Base-by-base conservation (phyloP, 2,329 filamentous ascomycete genomes). In the Stagonosporopsis cucurbitacearum region DNA sequence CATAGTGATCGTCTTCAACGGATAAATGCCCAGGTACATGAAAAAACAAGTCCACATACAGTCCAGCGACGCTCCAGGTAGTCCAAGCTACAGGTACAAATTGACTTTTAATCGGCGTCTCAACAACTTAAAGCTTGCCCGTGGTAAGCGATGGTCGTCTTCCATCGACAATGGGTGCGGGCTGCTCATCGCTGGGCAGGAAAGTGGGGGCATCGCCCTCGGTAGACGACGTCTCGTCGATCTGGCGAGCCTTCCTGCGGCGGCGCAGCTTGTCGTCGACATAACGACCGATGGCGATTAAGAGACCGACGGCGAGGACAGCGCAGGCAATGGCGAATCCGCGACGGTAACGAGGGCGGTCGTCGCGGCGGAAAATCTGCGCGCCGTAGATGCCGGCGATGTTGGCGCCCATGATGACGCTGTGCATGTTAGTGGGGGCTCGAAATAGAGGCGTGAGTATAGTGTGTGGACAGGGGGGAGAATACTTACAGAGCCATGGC, bases 401-500 rank as follows among this genome's bases (percentile, higher is more conserved):
- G 60, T 87, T 87, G 43, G 83, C 85, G 19, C 82, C 81, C 84
- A 86, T 86, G 56, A 87, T 85, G 47, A 86, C 78, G 72, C 79
- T 80, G 22, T 19, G 36, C 20, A 26, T 9, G 26, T 45, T 30
- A 60, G n/a, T 35, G 17, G 15, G 4, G 39, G 6, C 15, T 26
- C 19, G 12, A 23, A n/a, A n/a, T n/a, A n/a, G n/a, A n/a, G n/a
- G n/a, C n/a, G n/a, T n/a, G n/a, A n/a, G n/a, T n/a, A n/a, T n/a
- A n/a, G n/a, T 36, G 6, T 6, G 6, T 4, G 30, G 6, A 17
- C 4, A 7, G 1, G 12, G 26, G 4, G 15, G 0, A 3, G n/a
- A 23, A 25, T 6, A 56, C 60, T 58, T 50, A 83, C 80, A 82
- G 77, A 7, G 84, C 83, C 84, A 86, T 86, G 11, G 84, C 82